Percentiles rank a stretch among this genome's conserved stretches.
These are phyloP conservation scores for Picea sitchensis DNA, from an alignment of 75 land plant species.

Conservation along the genomic window DNA sequence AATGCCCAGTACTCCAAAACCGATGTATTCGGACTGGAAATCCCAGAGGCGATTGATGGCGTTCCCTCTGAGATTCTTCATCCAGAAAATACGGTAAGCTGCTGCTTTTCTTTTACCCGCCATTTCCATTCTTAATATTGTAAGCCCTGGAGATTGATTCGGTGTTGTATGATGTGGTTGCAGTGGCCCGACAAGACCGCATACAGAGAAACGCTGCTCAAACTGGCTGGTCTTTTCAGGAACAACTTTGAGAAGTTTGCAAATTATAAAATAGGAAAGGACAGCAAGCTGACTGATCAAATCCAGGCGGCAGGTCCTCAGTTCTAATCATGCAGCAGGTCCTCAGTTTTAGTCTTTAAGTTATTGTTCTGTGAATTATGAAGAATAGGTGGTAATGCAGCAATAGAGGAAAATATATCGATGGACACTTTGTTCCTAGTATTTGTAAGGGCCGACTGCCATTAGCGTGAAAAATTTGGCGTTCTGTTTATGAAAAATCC, in stretches of 20 bases:
- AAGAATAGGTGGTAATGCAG: too few species aligned
- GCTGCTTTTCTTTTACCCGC: too few species aligned
- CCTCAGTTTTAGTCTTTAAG: too few species aligned
- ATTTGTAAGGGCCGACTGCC: too few species aligned
- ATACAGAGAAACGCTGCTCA: constrained; percentile 52
- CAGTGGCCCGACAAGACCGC: constrained; percentile 83
- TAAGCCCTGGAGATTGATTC: not conserved
- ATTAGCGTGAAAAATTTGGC: too few species aligned
- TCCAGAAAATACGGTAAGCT: constrained; percentile 73
- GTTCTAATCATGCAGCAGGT: not conserved
- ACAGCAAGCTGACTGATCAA: constrained; percentile 60
- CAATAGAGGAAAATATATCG: too few species aligned
- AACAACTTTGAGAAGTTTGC: constrained; percentile 70
- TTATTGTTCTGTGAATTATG: too few species aligned
- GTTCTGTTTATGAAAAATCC: too few species aligned
- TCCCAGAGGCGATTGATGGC: constrained; percentile 75
- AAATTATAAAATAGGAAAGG: constrained; percentile 63
- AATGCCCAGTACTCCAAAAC: constrained; percentile 70
- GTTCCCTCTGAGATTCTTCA: constrained; percentile 82
- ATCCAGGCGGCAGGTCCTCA: constrained; percentile 76
- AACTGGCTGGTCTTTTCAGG: constrained; percentile 76
- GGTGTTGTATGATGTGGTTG: not conserved
- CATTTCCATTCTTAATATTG: not conserved
- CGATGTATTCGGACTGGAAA: constrained; percentile 79
- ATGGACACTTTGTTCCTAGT: too few species aligned